These are phyloP conservation scores for Venturia nashicola DNA, from an alignment of 2,329 filamentous ascomycete genomes.

Conservation along the genomic window DNA sequence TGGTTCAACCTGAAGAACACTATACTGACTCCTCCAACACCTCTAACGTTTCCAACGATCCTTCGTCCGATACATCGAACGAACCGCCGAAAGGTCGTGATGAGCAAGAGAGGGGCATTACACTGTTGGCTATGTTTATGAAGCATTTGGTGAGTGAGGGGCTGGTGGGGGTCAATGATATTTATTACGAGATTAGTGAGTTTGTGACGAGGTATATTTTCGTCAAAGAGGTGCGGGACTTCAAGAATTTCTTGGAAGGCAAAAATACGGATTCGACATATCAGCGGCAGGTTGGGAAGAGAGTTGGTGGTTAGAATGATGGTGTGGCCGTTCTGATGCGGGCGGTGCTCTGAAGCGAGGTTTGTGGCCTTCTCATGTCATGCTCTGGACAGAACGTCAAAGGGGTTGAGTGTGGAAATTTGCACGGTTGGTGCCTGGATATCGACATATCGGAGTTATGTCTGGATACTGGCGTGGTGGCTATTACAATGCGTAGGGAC, in stretches of 20 bases:
- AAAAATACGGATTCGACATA: not conserved
- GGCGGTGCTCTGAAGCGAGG: too few species aligned
- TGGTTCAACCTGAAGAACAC: constrained; percentile 2
- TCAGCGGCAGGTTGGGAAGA: not conserved
- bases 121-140: constrained; percentile 26
- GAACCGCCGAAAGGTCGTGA: constrained; percentile 17
- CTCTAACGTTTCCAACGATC: not conserved
- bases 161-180: constrained; percentile 17
- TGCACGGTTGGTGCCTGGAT: not conserved
- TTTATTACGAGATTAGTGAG: constrained; percentile 28
- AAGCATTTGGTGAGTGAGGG: constrained; percentile 24
- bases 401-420: too few species aligned
- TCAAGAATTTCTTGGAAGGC: constrained; percentile 16
- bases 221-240: constrained; percentile 28
- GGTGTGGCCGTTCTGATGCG: not conserved
- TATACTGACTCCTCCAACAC: not conserved
- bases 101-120: constrained; percentile 24
- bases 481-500: too few species aligned
- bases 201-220: constrained; percentile 28
- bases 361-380: too few species aligned
- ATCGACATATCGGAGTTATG: not conserved
- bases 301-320: not conserved
- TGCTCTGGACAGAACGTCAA: too few species aligned
- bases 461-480: not conserved
- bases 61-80: not conserved